Conservation (phyloP, 148 eudicot species). For the Linanthus parryae region DNA sequence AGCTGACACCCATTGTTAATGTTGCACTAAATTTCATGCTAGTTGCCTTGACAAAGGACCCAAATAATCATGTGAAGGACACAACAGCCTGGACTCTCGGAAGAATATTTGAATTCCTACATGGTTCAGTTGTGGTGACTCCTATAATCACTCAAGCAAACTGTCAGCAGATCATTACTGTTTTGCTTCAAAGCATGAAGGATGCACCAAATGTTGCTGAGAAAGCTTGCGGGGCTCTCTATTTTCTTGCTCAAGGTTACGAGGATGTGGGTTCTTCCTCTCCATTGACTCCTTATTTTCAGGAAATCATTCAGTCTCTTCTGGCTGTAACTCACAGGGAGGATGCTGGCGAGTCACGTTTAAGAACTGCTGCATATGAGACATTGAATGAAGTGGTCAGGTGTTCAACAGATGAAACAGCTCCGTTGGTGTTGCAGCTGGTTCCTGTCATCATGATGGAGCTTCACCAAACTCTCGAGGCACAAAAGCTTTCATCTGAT, state of each 20-base stretch:
- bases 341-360: slow-evolving; percentile 44
- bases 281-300: slow-evolving; percentile 42
- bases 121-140: slow-evolving; percentile 39
- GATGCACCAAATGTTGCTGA: slow-evolving; percentile 56
- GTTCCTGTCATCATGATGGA: slow-evolving; percentile 46
- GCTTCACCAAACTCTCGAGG: slow-evolving; percentile 42
- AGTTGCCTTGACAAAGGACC: slow-evolving; percentile 49
- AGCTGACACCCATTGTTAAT: slow-evolving; percentile 45
- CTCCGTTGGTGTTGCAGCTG: slow-evolving; percentile 36
- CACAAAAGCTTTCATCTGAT: slow-evolving; percentile 34
- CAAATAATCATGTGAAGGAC: slow-evolving; percentile 56
- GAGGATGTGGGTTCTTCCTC: slow-evolving; percentile 46
- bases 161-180: slow-evolving; percentile 36
- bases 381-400: slow-evolving; percentile 61
- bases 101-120: slow-evolving; percentile 53
- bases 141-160: slow-evolving; percentile 38
- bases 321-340: slow-evolving; percentile 46
- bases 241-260: slow-evolving; percentile 61
- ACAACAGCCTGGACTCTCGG: slow-evolving; percentile 71
- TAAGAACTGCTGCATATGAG: slow-evolving; percentile 60
- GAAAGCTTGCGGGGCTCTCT: slow-evolving; percentile 61
- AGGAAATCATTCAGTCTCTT: slow-evolving; percentile 47
- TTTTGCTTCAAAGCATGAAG: slow-evolving; percentile 49
- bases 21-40: slow-evolving; percentile 51
- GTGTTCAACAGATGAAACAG: slow-evolving; percentile 46